Conservation (phyloP, 352 stramenopile species). For the Globisporangium irregulare region DNA sequence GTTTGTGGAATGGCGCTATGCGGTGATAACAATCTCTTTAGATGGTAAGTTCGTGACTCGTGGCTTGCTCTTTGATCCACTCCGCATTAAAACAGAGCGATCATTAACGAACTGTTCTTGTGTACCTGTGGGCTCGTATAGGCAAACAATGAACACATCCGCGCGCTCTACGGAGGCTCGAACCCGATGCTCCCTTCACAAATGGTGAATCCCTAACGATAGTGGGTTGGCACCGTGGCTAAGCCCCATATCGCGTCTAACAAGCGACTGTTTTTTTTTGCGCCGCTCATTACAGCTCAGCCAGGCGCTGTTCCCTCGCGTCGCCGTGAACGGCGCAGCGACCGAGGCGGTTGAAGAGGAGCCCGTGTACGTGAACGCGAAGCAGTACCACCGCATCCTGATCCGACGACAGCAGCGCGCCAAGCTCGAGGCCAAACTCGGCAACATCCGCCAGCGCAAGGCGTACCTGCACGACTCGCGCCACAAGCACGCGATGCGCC, state of each 20-base stretch:
- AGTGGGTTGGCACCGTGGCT: neutral
- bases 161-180: conserved; percentile 72
- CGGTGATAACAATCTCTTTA: neutral
- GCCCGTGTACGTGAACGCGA: conserved; percentile 89
- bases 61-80: neutral
- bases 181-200: conserved; percentile 84
- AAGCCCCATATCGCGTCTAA: conserved; percentile 4
- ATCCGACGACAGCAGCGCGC: conserved; percentile 82
- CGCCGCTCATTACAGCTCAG: conserved; percentile 29
- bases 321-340: conserved; percentile 30
- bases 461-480: conserved; percentile 86
- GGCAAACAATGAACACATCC: conserved; percentile 80
- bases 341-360: conserved; percentile 76
- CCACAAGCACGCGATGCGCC: conserved; percentile 86
- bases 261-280: neutral
- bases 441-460: conserved; percentile 75
- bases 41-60: conserved; percentile 1
- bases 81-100: neutral
- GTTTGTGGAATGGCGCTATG: neutral
- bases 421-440: conserved; percentile 85
- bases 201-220: conserved; percentile 49
- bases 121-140: conserved; percentile 27
- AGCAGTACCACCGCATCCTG: conserved; percentile 91
- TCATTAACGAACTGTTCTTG: neutral
- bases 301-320: conserved; percentile 56